Base-by-base conservation (phyloP, 306 rosid species). In the Vigna nakashimae region DNA sequence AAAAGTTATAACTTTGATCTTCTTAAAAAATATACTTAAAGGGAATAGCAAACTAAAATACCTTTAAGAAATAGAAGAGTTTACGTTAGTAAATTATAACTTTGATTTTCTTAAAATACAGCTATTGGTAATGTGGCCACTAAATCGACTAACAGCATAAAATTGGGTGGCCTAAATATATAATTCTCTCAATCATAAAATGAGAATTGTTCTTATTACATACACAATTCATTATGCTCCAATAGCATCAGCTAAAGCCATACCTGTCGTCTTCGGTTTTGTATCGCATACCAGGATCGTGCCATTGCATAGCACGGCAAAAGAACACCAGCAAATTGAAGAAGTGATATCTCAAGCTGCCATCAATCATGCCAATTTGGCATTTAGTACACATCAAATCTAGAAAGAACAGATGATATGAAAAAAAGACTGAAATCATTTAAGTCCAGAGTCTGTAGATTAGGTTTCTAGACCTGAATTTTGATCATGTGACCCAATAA, bases 231-330 rank as follows among this genome's bases (percentile, higher is more conserved):
- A 62, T 13, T 36, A 34, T 74, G 20, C 20, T 74, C 16, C 13
- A 16, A 12, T 36, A 26, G 22, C 51, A 42, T 45, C 6, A 53
- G 56, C 12, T 7, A 30, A 46, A 53, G 24, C 55, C 30, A 62
- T 49, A 75, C 87, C 81, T 78, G 83, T 74, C 83, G 78, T 67
- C 86, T 76, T 38, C 77, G 80, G 74, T 68, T 83, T 30, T 68
- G 77, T 68, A 83, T 74, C 24, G 68, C 45, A 18, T 59, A 75
- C 84, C 87, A 84, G 2, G 87, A 75, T 13, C 82, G 79, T n/a
- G 81, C 83, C 56, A 83, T 74, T 32, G 79, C 87, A 32, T 30
- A 83, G 78, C 87, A 83, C 5, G 87, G 87, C 69, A 83, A 69
- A 60, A 83, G 75, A 79, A 75, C 17, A 22, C 84, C 79, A 15